phyloP scores from a whole-genome alignment of 495 filamentous ascomycete genomes.

The Talaromyces adpressus region DNA sequence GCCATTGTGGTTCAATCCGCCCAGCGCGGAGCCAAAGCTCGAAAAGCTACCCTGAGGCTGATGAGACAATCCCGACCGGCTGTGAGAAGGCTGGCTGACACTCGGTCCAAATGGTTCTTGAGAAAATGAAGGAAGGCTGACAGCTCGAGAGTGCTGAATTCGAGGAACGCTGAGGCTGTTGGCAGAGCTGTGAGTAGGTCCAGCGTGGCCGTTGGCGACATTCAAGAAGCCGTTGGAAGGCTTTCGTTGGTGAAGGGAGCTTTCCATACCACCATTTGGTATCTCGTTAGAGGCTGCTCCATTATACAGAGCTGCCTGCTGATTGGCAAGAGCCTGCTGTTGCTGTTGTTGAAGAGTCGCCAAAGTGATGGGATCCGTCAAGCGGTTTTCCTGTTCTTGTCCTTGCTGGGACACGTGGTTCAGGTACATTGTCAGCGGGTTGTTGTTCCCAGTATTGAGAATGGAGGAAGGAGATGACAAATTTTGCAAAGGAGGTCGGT shows the following conservation, averaged over 20 bases:
- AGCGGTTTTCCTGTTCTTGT: constrained; percentile 50
- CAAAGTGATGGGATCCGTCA: constrained; percentile 42
- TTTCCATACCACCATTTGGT: constrained; percentile 45
- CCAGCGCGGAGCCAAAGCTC: constrained; percentile 48
- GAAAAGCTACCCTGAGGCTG: constrained; percentile 51
- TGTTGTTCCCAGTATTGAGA: constrained; percentile 71
- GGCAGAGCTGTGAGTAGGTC: constrained; percentile 53
- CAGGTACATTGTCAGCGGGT: constrained; percentile 92
- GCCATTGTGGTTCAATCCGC: constrained; percentile 49
- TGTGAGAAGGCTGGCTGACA: constrained; percentile 31
- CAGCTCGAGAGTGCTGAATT: constrained; percentile 73
- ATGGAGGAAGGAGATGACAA: constrained; percentile 58
- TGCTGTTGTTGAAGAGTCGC: constrained; percentile 59
- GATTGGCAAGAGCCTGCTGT: constrained; percentile 33
- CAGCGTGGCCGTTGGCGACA: constrained; percentile 53
- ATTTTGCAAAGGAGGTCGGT: constrained; percentile 43
- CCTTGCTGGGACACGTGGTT: constrained; percentile 77
- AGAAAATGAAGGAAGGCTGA: constrained; percentile 71
- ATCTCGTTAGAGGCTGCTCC: constrained; percentile 46
- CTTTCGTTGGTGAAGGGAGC: constrained; percentile 47
- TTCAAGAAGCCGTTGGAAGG: constrained; percentile 49
- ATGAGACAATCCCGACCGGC: constrained; percentile 40
- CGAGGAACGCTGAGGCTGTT: constrained; percentile 51
- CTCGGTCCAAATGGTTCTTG: constrained; percentile 50
- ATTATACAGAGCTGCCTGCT: constrained; percentile 47